Conservation (phyloP, 192 early-diverging fungal genomes). For the Backusella parvicylindrica region DNA sequence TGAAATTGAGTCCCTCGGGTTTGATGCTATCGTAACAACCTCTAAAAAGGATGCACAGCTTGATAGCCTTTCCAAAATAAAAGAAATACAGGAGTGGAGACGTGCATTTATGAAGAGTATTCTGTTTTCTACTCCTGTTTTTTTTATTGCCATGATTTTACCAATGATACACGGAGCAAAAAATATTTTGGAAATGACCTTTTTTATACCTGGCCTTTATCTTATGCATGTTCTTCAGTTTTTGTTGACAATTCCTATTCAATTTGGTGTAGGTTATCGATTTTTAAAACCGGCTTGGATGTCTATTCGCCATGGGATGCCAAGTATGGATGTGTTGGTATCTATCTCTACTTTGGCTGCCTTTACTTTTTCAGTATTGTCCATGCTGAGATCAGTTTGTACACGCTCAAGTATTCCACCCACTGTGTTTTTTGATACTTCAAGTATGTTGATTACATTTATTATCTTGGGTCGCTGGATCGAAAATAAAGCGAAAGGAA, state of each 20-base stretch:
- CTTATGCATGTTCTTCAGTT: constrained; percentile 64
- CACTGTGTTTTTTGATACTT: constrained; percentile 92
- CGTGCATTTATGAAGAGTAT: constrained; percentile 62
- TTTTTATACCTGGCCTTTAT: constrained; percentile 59
- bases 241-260: constrained; percentile 82
- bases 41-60: constrained; percentile 64
- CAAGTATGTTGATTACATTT: constrained; percentile 89
- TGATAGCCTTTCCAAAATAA: constrained; percentile 81
- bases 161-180: constrained; percentile 42
- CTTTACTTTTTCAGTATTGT: constrained; percentile 77
- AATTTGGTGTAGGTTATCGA: constrained; percentile 80
- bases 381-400: constrained; percentile 65
- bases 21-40: constrained; percentile 15
- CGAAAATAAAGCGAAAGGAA: constrained; percentile 92
- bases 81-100: constrained; percentile 86
- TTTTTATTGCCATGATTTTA: constrained; percentile 73
- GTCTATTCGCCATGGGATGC: constrained; percentile 71
- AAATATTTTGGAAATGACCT: constrained; percentile 25
- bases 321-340: constrained; percentile 96
- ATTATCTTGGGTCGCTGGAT: constrained; percentile 89
- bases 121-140: constrained; percentile 78
- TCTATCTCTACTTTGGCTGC: constrained; percentile 81
- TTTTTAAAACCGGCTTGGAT: constrained; percentile 83
- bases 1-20: constrained; percentile 73
- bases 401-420: constrained; percentile 47